These are phyloP conservation scores for Flaveria ramosissima DNA, from an alignment of 129 eudicot species.

Conservation along the genomic window DNA sequence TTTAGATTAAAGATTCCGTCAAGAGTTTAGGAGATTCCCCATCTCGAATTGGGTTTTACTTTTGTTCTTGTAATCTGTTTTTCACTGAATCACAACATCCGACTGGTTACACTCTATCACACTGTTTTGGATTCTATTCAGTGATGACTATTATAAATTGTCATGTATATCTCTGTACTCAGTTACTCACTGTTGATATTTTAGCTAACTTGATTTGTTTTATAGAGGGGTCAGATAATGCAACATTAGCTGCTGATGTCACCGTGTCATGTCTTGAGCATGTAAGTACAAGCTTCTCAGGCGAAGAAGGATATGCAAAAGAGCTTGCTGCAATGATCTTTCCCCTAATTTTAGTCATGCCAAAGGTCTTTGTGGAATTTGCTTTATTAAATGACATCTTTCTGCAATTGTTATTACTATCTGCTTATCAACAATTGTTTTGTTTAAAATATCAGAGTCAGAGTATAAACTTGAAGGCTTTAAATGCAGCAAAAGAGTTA, in stretches of 20 bases:
- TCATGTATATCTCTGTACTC: not conserved
- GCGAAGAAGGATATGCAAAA: slow-evolving; percentile 44
- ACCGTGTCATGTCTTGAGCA: slow-evolving; percentile 58
- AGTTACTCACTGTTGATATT: slow-evolving; percentile 11
- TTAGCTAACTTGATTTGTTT: slow-evolving; percentile 11
- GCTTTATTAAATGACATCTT: slow-evolving; percentile 10
- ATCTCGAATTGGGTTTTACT: too few relatives aligned
- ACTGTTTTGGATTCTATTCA: not conserved
- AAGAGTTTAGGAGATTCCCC: too few relatives aligned
- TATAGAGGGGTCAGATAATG: slow-evolving; percentile 53
- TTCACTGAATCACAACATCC: too few relatives aligned
- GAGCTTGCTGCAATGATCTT: slow-evolving; percentile 58
- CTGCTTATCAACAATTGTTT: slow-evolving; percentile 24
- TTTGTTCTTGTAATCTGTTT: too few relatives aligned
- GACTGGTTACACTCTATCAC: too few relatives aligned
- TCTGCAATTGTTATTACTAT: not conserved
- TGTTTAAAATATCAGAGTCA: slow-evolving; percentile 47
- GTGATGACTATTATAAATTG: not conserved
- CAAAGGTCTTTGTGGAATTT: slow-evolving; percentile 52
- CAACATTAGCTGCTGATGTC: slow-evolving; percentile 49
- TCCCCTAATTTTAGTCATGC: slow-evolving; percentile 60
- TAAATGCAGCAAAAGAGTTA: slow-evolving; percentile 58
- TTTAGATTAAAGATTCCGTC: too few relatives aligned
- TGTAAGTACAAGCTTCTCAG: slow-evolving; percentile 43
- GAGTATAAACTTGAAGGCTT: slow-evolving; percentile 62